Percentiles rank a stretch among this genome's conserved stretches.
Evolutionary conservation across 768 basidiomycete species (phyloP).

Genomic region (Tulasnella sp.): DNA sequence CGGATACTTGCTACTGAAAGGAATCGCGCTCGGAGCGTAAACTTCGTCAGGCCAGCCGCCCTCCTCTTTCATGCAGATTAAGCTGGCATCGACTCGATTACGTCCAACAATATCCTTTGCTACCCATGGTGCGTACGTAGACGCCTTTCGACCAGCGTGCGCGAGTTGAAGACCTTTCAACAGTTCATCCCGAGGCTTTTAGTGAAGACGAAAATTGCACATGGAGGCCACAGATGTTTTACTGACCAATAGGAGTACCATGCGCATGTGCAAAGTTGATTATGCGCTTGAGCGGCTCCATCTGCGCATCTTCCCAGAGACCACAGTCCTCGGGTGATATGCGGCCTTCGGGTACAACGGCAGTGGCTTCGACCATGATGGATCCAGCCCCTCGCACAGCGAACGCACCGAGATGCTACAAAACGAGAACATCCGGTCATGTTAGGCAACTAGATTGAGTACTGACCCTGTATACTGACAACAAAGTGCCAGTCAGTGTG

Average conservation of each 20-base stretch:
- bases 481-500: slow-evolving; percentile 78
- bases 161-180: slow-evolving; percentile 72
- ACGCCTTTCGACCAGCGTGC: slow-evolving; percentile 65
- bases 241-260: slow-evolving; percentile 40
- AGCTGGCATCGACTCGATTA: slow-evolving; percentile 15
- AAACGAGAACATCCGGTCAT: too few relatives aligned
- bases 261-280: slow-evolving; percentile 65
- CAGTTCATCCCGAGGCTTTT: too few relatives aligned
- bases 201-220: too few relatives aligned
- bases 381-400: slow-evolving; percentile 61
- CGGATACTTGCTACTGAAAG: slow-evolving; percentile 42
- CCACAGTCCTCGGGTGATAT: slow-evolving; percentile 69
- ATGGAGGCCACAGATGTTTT: too few relatives aligned
- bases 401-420: slow-evolving; percentile 35
- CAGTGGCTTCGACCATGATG: slow-evolving; percentile 64
- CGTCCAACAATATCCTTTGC: slow-evolving; percentile 22
- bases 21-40: slow-evolving; percentile 47
- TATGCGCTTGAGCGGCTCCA: slow-evolving; percentile 54
- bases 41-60: slow-evolving; percentile 66
- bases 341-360: slow-evolving; percentile 60
- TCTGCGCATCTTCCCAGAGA: slow-evolving; percentile 68
- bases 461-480: too few relatives aligned
- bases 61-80: slow-evolving; percentile 37
- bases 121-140: slow-evolving; percentile 59
- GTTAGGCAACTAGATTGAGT: too few relatives aligned